Evolutionary conservation across 2,329 filamentous ascomycete genomes (phyloP).

Genomic region (Alternaria triticina): DNA sequence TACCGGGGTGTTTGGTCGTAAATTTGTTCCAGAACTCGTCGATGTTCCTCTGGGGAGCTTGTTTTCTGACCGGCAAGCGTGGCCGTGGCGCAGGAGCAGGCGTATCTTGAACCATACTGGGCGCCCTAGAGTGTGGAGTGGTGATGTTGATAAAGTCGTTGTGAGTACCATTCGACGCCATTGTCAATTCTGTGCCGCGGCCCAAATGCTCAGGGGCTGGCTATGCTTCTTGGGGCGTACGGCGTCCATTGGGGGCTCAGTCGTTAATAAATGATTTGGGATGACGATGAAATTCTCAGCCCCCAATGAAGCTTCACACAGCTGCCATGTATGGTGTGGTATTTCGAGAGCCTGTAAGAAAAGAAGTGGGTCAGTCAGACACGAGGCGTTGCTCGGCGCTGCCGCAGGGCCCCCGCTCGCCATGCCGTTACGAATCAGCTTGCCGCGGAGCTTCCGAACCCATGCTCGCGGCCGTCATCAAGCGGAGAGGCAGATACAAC

Average conservation of each 20-base stretch:
- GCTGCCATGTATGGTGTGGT: conserved; percentile 29
- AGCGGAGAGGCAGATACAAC: conserved; percentile 31
- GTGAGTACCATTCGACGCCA: conserved; percentile 46
- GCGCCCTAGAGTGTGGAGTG: conserved; percentile 43
- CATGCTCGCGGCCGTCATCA: conserved; percentile 19
- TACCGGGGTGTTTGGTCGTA: conserved; percentile 72
- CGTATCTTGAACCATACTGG: conserved; percentile 43
- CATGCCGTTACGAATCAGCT: conserved; percentile 31
- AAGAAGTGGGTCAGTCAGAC: conserved; percentile 45
- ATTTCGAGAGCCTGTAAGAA: conserved; percentile 43
- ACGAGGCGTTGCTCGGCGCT: conserved; percentile 36
- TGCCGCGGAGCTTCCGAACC: conserved; percentile 24
- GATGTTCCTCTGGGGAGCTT: conserved; percentile 70
- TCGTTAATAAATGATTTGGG: conserved; percentile 32
- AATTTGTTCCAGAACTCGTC: conserved; percentile 77
- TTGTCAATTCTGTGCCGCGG: conserved; percentile 31
- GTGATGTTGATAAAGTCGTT: conserved; percentile 47
- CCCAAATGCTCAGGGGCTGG: conserved; percentile 23
- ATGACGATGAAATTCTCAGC: conserved; percentile 33
- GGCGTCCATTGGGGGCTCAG: conserved; percentile 37
- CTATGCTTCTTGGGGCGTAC: conserved; percentile 18
- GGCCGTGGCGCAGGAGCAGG: conserved; percentile 23
- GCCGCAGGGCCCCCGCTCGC: conserved; percentile 38
- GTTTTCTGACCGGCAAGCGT: conserved; percentile 50
- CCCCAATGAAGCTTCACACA: conserved; percentile 36